Conservation (phyloP, 805 yeast genomes). For the Suhomyces vadensis region DNA sequence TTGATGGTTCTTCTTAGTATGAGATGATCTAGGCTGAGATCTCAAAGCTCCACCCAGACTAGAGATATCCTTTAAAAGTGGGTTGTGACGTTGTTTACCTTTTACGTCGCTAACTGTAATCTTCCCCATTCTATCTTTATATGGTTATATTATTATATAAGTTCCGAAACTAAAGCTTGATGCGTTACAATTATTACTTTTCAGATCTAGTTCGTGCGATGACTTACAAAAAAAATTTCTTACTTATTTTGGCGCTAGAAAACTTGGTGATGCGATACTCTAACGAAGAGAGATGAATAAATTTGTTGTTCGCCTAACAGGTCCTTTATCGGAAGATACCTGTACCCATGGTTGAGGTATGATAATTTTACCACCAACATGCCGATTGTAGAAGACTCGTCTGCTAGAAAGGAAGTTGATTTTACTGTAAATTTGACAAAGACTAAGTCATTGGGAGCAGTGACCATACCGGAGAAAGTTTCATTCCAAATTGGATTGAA, state of each 20-base stretch:
- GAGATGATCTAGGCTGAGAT: conserved; percentile 32
- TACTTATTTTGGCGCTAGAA: neutral
- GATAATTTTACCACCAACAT: conserved; percentile 58
- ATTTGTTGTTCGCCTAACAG: conserved; percentile 73
- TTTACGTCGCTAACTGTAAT: conserved; percentile 50
- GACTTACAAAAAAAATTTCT: conserved; percentile 8
- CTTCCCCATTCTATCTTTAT: conserved; percentile 66
- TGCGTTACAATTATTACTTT: neutral
- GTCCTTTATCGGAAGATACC: conserved; percentile 79
- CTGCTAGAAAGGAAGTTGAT: conserved; percentile 7
- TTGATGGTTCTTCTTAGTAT: conserved; percentile 38
- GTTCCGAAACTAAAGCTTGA: neutral
- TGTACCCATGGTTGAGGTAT: conserved; percentile 73
- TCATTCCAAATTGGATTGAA: conserved; percentile 86
- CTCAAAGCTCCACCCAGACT: conserved; percentile 72
- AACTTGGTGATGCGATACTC: conserved; percentile 16
- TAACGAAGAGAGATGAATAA: conserved; percentile 52
- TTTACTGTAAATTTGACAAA: conserved; percentile 49
- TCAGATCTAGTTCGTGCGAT: conserved; percentile 6
- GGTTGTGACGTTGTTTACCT: conserved; percentile 72
- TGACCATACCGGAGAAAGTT: conserved; percentile 43
- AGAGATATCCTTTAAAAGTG: conserved; percentile 76
- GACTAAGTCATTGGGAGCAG: conserved; percentile 46
- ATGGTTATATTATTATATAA: neutral
- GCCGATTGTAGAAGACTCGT: conserved; percentile 46